Evolutionary conservation across 2,329 filamentous ascomycete species (phyloP), one percentile per base, ranked within the genome.

Genomic region (Ophiocordyceps unilateralis): DNA sequence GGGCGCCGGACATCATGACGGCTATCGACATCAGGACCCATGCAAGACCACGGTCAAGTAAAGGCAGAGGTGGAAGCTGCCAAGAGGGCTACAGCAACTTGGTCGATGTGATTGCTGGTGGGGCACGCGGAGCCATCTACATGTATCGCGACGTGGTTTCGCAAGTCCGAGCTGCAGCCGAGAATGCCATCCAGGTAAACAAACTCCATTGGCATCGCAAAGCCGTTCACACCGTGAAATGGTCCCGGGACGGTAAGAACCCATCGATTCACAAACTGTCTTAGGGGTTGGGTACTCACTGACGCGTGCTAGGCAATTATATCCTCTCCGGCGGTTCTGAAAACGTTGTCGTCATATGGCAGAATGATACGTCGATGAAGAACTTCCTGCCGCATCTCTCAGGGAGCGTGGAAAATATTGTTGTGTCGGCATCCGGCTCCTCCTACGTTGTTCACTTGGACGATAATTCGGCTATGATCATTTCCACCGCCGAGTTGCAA

Each of bases 131-230:
- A 49, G 72, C 75, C 21, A 82, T 96, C 38, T 76, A 84, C 53
- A 63, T 88, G n/a, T 94, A 93, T 58, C 76, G 81, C 47, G 82
- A 93, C 59, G 64, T 87, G 15, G 55, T 89, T 10, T 58, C 64
- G 44, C 74, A 74, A 47, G 65, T 83, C 32, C 69, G 68, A 42
- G 59, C 57, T 39, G 58, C 65, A 42, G 58, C 64, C 54, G 64
- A 66, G 50, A 60, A 74, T 36, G 68, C 72, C 19, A 57, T 76
- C 21, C 67, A 70, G 46, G 70, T 69, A 28, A 77, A 80, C 44
- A 82, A 81, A 48, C 68, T 88, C 43, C 91, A 96, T 59, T 98
- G 91, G 91, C 91, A 98, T 60, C 75, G 87, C 52, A 78, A 80
- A 51, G 76, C 81, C 41, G 87, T 95, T 9, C 80, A 83, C 52